These are phyloP conservation scores for Aspergillus pseudoterreus DNA, from an alignment of 2,329 filamentous ascomycete species.

Conservation along the genomic window DNA sequence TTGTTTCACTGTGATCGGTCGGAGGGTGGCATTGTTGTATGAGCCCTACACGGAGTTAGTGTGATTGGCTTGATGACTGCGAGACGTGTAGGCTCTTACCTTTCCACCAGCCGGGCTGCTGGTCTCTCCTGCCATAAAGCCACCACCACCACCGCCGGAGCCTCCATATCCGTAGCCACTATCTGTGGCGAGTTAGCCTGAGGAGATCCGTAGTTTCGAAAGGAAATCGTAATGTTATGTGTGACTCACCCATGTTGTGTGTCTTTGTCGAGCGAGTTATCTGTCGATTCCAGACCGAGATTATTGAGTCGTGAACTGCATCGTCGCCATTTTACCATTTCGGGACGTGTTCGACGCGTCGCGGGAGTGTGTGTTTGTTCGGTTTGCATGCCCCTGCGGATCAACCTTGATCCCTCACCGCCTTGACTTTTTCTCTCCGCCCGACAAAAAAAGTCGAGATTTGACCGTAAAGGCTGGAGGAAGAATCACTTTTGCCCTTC, in stretches of 20 bases:
- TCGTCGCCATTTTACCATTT: constrained; percentile 34
- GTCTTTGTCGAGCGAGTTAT: neutral
- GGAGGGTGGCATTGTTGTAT: constrained; percentile 73
- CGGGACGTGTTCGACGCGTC: constrained; percentile 39
- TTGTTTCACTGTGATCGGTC: constrained; percentile 94
- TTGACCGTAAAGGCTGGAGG: neutral
- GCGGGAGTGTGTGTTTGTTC: constrained; percentile 23
- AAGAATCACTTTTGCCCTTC: neutral
- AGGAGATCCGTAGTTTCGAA: too few species aligned
- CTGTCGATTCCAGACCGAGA: too few species aligned
- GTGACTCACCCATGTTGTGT: constrained; percentile 27
- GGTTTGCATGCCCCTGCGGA: constrained; percentile 10
- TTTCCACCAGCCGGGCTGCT: constrained; percentile 45
- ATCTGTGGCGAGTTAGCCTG: constrained; percentile 20
- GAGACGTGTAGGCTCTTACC: constrained; percentile 23
- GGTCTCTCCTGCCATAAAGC: constrained; percentile 55
- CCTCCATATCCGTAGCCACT: constrained; percentile 46
- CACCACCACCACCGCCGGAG: constrained; percentile 56
- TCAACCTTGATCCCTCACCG: constrained; percentile 24
- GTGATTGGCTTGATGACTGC: neutral
- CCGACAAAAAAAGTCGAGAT: constrained; percentile 14
- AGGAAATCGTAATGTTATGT: neutral
- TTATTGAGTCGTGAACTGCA: neutral
- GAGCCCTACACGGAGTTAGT: constrained; percentile 38
- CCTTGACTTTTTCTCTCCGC: constrained; percentile 22